These are phyloP conservation scores for Circinella minor DNA, from an alignment of 371 early-diverging fungal species.

Conservation along the genomic window DNA sequence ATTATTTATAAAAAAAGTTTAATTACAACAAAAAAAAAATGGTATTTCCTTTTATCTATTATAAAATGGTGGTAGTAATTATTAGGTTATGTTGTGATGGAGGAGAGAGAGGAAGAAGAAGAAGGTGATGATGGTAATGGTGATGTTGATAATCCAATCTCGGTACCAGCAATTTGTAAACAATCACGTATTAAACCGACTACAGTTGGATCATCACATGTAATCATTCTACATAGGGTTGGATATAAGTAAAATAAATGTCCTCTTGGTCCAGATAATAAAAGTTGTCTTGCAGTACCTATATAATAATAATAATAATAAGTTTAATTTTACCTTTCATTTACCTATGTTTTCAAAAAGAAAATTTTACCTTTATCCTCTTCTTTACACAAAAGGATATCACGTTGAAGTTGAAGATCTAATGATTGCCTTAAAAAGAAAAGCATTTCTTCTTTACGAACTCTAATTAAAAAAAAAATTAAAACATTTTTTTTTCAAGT, in stretches of 20 bases:
- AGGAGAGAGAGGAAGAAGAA: not conserved
- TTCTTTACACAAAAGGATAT: conserved; percentile 37
- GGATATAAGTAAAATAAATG: conserved; percentile 80
- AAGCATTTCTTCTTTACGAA: conserved; percentile 77
- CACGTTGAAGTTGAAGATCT: conserved; percentile 61
- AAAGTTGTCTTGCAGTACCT: conserved; percentile 45
- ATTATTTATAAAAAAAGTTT: no score
- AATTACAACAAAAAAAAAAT: no score
- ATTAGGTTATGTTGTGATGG: not conserved
- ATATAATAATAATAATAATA: not conserved
- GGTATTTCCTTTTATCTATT: no score
- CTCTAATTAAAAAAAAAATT: conserved; percentile 33
- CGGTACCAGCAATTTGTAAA: conserved; percentile 56
- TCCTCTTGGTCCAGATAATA: conserved; percentile 67
- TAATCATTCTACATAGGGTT: conserved; percentile 64
- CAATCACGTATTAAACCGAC: conserved; percentile 61
- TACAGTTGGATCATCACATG: conserved; percentile 62
- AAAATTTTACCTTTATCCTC: conserved; percentile 27
- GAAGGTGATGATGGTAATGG: not conserved
- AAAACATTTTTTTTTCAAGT: no score
- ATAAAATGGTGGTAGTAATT: not conserved
- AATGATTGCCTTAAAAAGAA: conserved; percentile 69
- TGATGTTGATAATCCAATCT: conserved; percentile 43
- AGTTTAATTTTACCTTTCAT: not conserved
- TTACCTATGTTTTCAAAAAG: not conserved